Conservation (phyloP, 2,329 filamentous ascomycete species). For the Penicillium sp. region DNA sequence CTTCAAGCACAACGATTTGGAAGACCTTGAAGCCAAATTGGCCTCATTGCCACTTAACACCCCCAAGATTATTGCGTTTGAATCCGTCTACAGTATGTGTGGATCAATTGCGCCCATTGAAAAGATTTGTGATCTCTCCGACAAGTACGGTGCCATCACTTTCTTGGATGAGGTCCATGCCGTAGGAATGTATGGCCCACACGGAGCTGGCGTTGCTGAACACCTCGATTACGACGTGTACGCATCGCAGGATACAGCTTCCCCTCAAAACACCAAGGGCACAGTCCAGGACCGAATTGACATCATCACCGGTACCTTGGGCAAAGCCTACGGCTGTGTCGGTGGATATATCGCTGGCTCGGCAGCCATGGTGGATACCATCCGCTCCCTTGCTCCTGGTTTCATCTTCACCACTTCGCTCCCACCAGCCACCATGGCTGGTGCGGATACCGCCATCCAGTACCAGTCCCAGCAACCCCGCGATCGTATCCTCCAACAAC, state of each 20-base stretch:
- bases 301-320: conserved; percentile 95
- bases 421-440: conserved; percentile 94
- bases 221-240: conserved; percentile 94
- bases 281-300: conserved; percentile 95
- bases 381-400: conserved; percentile 89
- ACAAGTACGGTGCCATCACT: conserved; percentile 96
- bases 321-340: conserved; percentile 96
- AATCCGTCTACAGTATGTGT: conserved; percentile 99
- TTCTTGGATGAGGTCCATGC: conserved; percentile 99
- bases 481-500: conserved; percentile 87
- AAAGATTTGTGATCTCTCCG: conserved; percentile 90
- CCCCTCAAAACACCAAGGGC: conserved; percentile 52
- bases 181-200: conserved; percentile 97
- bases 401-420: conserved; percentile 99
- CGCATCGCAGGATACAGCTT: conserved; percentile 62
- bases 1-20: conserved; percentile 97
- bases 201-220: conserved; percentile 92
- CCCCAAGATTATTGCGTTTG: conserved; percentile 98
- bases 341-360: conserved; percentile 96
- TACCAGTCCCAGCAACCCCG: conserved; percentile 84
- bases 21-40: conserved; percentile 86
- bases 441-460: conserved; percentile 84
- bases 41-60: conserved; percentile 78
- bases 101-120: conserved; percentile 95
- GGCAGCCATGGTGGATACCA: conserved; percentile 79